Evolutionary conservation across 352 stramenopile genomes (phyloP), one percentile per base, ranked within the genome.

Genomic region (Phytophthora chlamydospora): DNA sequence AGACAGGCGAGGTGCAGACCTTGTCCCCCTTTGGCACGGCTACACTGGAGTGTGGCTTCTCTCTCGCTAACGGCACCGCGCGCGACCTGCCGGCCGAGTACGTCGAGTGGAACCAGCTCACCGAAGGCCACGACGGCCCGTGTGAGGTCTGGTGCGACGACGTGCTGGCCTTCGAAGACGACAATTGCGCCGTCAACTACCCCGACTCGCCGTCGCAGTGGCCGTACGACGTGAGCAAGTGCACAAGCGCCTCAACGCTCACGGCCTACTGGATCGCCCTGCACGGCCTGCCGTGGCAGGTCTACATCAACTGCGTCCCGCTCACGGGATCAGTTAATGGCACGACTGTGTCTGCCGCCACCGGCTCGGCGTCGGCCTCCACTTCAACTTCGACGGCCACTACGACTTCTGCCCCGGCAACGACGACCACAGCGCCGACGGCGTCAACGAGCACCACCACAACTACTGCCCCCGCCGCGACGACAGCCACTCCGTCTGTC

Each of bases 71-170:
- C 4, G 73, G 70, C 31, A 68, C 51, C 11, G 59, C 72, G 17
- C 66, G 71, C 0, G 62, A 75, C n/a, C 57, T 79, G 19, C 73
- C 70, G 9, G 62, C 65, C 27, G 39, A 61, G 36, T 64, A 63
- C 31, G 60, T 71, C 34, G 58, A 68, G 48, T 77, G 64, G 59
- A 62, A 52, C 8, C 33, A 62, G 14, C 55, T 69, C 17, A 70
- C 62, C 1, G 45, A 58, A 34, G 35, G 35, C 40, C 73, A 81
- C 46, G 58, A 83, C 10, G 75, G 73, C n/a, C 75, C 75, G n/a
- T 85, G 75, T 32, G 70, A 85, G 50, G 59, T 85, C 41, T 80
- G 67, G 60, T 85, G 73, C 53, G 73, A 84, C 62, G 69, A 73
- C 40, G 57, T 46, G 13, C 53, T 66, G 19, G 72, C 62, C 0